Percentiles rank a stretch among this genome's conserved stretches.
Evolutionary conservation across 371 early-diverging fungal species (phyloP).

Genomic region (Apophysomyces variabilis): DNA sequence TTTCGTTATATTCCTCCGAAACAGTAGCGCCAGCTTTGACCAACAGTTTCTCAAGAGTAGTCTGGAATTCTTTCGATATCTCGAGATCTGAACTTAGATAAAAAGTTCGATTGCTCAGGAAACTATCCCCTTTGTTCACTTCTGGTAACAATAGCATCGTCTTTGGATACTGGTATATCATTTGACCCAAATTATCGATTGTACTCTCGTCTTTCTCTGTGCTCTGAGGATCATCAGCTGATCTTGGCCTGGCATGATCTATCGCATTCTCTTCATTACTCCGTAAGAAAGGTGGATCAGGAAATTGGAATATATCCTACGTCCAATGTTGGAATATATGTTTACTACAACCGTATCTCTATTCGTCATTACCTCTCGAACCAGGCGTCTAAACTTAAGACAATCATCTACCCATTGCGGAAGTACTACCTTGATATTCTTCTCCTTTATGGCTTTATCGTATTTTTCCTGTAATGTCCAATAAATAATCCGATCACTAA

Average conservation of each 20-base stretch:
- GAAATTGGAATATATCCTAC: slow-evolving; percentile 48
- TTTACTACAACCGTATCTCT: neutral
- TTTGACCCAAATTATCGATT: neutral
- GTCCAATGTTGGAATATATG: neutral
- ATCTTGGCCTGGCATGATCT: neutral
- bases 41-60: slow-evolving; percentile 44
- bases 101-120: slow-evolving; percentile 23
- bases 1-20: slow-evolving; percentile 27
- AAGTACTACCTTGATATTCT: slow-evolving; percentile 64
- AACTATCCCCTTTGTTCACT: slow-evolving; percentile 12
- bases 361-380: slow-evolving; percentile 47
- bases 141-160: slow-evolving; percentile 20
- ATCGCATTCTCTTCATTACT: neutral
- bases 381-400: slow-evolving; percentile 53
- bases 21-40: slow-evolving; percentile 60
- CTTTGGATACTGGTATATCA: slow-evolving; percentile 20
- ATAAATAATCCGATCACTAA: neutral
- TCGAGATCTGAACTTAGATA: slow-evolving; percentile 33
- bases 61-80: slow-evolving; percentile 20
- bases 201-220: neutral
- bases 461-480: slow-evolving; percentile 48
- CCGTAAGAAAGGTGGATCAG: slow-evolving; percentile 45
- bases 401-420: slow-evolving; percentile 86
- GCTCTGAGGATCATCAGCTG: neutral
- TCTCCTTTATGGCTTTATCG: slow-evolving; percentile 47